Base-by-base conservation (phyloP, 148 eudicot genomes). In the Silene latifolia region DNA sequence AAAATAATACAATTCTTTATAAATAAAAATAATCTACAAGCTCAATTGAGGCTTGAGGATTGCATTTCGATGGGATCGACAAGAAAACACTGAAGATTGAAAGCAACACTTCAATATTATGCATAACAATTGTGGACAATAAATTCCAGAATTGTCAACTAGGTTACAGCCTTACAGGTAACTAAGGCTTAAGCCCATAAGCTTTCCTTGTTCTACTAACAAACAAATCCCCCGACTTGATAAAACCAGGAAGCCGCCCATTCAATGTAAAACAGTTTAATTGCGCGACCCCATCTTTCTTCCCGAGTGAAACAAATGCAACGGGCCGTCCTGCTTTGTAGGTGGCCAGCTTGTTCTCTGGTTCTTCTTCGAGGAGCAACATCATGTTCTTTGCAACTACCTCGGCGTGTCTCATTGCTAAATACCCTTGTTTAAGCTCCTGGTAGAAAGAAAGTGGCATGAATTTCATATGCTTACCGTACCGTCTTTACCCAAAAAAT, bases 401-500 rank as follows among this genome's bases (percentile, higher is more conserved):
- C 12, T 74, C 61, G 5, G 88, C 83, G 23, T 88, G 91, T 60
- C 59, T 81, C 78, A 82, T 81, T 15, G 91, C 87, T 64, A 73
- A 74, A 42, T 74, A 78, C 56, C 89, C 91, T 81, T 88, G 91
- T 74, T 86, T 88, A 7, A 84, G 78, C 76, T 88, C 91, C 87
- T 88, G 78, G 5, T 47, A 53, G 13, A 29, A 57, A 23, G 29
- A 13, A 7, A 19, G 6, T 8, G 58, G 25, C 27, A 63, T 19
- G 17, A 13, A 61, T 24, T 25, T 4, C n/a, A 69, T 25, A 60
- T 76, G 44, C 24, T 42, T 67, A 67, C 53, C 44, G 18, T 14
- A 5, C 35, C 29, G 53, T 47, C 53, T 27, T 47, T 48, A 48
- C 13, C 15, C 54, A 12, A 48, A 48, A 11, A 12, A 0, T 48